phyloP scores from a whole-genome alignment of 129 eudicot species.

The Apium graveolens region DNA sequence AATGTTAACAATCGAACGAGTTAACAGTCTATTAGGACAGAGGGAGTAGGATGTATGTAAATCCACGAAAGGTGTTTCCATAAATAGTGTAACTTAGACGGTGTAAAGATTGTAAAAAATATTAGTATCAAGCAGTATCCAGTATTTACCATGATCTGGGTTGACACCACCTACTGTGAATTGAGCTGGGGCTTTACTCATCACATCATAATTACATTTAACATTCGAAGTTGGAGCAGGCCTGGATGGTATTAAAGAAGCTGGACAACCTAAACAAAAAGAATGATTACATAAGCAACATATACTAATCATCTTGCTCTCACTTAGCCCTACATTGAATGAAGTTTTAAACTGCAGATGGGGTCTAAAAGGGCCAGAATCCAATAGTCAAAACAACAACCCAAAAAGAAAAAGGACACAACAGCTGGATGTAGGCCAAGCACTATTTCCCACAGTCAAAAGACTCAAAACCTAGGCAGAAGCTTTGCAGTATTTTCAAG shows the following conservation, averaged over 20 bases:
- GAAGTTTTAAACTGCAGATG: not conserved
- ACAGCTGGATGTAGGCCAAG: not conserved
- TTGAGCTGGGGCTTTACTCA: not conserved
- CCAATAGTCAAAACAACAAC: not conserved
- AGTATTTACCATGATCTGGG: not conserved
- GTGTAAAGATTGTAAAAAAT: not conserved
- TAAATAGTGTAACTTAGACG: not conserved
- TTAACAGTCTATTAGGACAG: too few species aligned
- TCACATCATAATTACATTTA: slow-evolving; percentile 13
- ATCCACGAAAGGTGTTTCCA: too few species aligned
- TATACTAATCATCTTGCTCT: not conserved
- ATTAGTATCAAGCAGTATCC: not conserved
- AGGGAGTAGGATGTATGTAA: too few species aligned
- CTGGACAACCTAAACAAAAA: slow-evolving; percentile 27
- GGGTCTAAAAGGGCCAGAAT: not conserved
- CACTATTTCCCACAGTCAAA: not conserved
- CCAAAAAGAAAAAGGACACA: not conserved
- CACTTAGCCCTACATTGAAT: not conserved
- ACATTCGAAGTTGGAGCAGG: slow-evolving; percentile 26
- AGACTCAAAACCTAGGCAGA: not conserved
- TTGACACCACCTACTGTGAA: not conserved
- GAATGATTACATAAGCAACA: not conserved
- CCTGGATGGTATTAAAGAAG: slow-evolving; percentile 26
- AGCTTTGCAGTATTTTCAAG: not conserved
- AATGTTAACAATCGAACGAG: too few species aligned